Evolutionary conservation across 1,284 basidiomycete species (phyloP).

Genomic region (Moniliophthora roreri): DNA sequence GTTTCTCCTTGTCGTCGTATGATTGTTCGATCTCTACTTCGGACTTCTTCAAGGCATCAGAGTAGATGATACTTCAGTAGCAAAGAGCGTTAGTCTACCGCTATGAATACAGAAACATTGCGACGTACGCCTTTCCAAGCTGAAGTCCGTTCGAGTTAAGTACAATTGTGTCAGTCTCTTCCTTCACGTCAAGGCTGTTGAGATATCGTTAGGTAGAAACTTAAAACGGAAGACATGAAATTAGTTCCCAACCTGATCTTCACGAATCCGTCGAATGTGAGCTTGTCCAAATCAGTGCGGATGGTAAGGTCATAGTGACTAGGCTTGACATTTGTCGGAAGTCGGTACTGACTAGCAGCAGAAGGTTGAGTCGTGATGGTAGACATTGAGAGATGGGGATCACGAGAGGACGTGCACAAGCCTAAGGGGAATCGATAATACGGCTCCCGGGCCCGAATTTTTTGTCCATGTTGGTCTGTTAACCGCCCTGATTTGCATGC

Average conservation of each 20-base stretch:
- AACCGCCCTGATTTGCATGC: too few relatives aligned
- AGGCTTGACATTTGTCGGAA: slow-evolving; percentile 76
- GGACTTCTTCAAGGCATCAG: slow-evolving; percentile 53
- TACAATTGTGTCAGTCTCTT: slow-evolving; percentile 64
- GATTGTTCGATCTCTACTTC: slow-evolving; percentile 39
- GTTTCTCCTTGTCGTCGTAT: slow-evolving; percentile 64
- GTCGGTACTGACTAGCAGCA: slow-evolving; percentile 51
- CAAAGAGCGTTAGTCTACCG: neutral
- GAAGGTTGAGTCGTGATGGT: too few relatives aligned
- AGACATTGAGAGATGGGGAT: too few relatives aligned
- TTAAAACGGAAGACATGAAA: neutral
- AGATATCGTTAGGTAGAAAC: slow-evolving; percentile 8
- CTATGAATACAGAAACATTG: neutral
- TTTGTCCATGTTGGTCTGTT: too few relatives aligned
- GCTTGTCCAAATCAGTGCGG: slow-evolving; percentile 79
- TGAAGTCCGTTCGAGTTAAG: slow-evolving; percentile 76
- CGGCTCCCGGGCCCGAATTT: too few relatives aligned
- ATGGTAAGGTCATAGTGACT: slow-evolving; percentile 85
- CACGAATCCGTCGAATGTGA: slow-evolving; percentile 78
- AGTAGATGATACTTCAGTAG: slow-evolving; percentile 50
- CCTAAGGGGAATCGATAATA: too few relatives aligned
- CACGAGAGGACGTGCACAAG: too few relatives aligned
- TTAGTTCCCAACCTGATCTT: slow-evolving; percentile 59
- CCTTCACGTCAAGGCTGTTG: slow-evolving; percentile 67
- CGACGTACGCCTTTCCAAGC: slow-evolving; percentile 59